phyloP scores from a whole-genome alignment of 345 rosid genomes.

The Pelargonium nanum region DNA sequence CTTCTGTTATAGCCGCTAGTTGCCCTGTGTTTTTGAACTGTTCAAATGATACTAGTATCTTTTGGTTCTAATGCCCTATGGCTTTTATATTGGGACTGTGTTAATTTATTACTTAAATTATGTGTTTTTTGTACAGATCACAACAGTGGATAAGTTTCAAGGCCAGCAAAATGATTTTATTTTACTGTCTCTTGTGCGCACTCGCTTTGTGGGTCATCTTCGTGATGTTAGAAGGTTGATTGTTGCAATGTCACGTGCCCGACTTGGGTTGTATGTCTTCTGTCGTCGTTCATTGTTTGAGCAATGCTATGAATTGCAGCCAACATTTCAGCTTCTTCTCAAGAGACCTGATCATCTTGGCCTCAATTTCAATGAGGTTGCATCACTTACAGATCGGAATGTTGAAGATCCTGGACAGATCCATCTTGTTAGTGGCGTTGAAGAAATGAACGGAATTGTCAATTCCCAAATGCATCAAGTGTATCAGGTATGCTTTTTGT shows the following conservation, averaged over 20 bases:
- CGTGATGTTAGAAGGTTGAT: constrained; percentile 95
- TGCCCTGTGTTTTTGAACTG: background rate
- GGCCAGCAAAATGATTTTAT: constrained; percentile 96
- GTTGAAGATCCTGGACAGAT: constrained; percentile 63
- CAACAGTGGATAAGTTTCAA: constrained; percentile 98
- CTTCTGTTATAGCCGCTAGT: background rate
- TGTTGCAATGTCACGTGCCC: constrained; percentile 98
- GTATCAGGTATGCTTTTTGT: constrained; percentile 46
- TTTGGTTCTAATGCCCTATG: background rate
- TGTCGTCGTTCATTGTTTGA: constrained; percentile 87
- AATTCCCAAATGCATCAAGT: constrained; percentile 39
- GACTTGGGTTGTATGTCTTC: constrained; percentile 82
- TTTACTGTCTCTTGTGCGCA: constrained; percentile 86
- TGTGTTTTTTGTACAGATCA: constrained; percentile 38
- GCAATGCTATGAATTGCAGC: constrained; percentile 94
- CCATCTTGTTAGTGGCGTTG: constrained; percentile 47
- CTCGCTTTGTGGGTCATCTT: constrained; percentile 95
- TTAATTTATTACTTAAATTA: background rate
- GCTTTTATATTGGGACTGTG: background rate
- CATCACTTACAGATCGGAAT: constrained; percentile 57
- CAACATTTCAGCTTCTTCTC: constrained; percentile 72
- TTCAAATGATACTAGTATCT: background rate
- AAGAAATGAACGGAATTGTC: constrained; percentile 70
- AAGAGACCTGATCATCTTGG: constrained; percentile 77
- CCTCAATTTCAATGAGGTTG: constrained; percentile 49